Base-by-base conservation (phyloP, 1,284 basidiomycete species). In the Takashimella tepidaria region DNA sequence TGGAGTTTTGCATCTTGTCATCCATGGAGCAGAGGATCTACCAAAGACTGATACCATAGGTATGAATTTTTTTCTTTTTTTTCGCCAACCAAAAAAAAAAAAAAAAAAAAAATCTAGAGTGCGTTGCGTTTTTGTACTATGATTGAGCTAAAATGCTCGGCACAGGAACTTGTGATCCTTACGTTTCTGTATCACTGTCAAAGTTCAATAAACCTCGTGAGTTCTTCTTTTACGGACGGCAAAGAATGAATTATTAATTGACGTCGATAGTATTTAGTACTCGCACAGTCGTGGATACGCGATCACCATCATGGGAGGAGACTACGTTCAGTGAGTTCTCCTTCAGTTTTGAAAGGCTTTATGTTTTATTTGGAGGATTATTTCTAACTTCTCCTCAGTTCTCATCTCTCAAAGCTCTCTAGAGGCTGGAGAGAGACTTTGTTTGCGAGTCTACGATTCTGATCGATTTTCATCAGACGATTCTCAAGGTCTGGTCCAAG, bases 401-500 rank as follows among this genome's bases (percentile, higher is more conserved):
- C 63, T 76, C 4, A 63, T 76, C 6, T 49, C 63, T 1, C 54
- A 55, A 2, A 73, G 74, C 47, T 65, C 69, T 2, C 64, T 77
- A n/a, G 66, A 71, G 40, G 61, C 66, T 1, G 76, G 75, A 8
- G 75, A 76, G 47, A 59, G 60, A 49, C 61, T 77, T 5, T 64
- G 69, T 2, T 49, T 76, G 13, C 58, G 68, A 3, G 55, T 72
- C 1, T 76, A 66, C 65, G 77, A 79, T 52, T 69, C 73, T 25
- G 78, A 79, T 56, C 60, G 76, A 3, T 76, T 77, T 56, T 76
- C 75, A 12, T 62, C 74, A 4, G 78, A 79, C 58, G 78, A 79
- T 53, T 61, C 73, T 3, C 59, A 79, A 19, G 78, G 78, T 1
- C 51, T 70, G 0, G 71, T 78, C 21, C 73, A 76, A 45, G 61